These are phyloP conservation scores for Heritiera littoralis DNA, from an alignment of 345 rosid species.

Conservation along the genomic window DNA sequence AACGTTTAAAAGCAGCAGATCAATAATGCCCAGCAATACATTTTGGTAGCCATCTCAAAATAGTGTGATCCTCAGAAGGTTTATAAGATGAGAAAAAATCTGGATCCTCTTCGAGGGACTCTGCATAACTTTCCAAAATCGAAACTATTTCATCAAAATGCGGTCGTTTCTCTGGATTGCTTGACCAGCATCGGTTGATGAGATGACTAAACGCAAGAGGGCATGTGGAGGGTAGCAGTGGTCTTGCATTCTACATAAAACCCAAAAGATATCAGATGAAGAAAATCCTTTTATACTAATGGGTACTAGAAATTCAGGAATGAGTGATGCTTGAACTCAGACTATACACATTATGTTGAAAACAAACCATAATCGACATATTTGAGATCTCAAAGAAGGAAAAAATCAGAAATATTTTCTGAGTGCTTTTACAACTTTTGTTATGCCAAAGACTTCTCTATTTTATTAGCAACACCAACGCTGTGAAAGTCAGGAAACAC, in stretches of 20 bases:
- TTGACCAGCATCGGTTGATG: conserved; percentile 67
- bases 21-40: conserved; percentile 29
- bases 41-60: conserved; percentile 44
- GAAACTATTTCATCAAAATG: conserved; percentile 60
- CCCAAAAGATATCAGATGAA: not conserved
- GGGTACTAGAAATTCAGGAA: not conserved
- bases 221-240: conserved; percentile 59
- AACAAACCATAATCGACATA: not conserved
- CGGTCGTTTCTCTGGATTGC: conserved; percentile 59
- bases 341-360: not conserved
- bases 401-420: not conserved
- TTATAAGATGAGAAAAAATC: conserved; percentile 41
- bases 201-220: conserved; percentile 57
- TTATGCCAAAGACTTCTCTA: not conserved
- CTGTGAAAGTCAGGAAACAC: not conserved
- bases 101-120: conserved; percentile 53
- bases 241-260: conserved; percentile 64
- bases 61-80: conserved; percentile 31
- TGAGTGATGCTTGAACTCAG: not conserved
- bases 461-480: not conserved
- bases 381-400: not conserved
- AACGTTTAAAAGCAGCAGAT: conserved; percentile 28
- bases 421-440: not conserved
- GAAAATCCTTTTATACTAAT: no score
- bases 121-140: conserved; percentile 50